These are phyloP conservation scores for rapeseed (Brassica napus) DNA, from an alignment of 345 rosid species.

Conservation along the genomic window Da-Ae NC_063446.1:41254501-41255000, in stretches of 20 bases:
- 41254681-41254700: neutral
- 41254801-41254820: neutral
- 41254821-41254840: neutral
- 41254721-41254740: neutral
- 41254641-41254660: neutral
- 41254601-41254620: conserved; percentile 21
- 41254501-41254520: conserved; percentile 44
- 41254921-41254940: neutral
- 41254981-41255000: neutral
- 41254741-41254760: conserved; percentile 11
- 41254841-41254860: conserved; percentile 6
- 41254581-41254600: neutral
- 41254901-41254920: neutral
- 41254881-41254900: neutral
- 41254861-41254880: neutral
- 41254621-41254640: neutral
- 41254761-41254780: conserved; percentile 12
- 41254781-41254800: conserved; percentile 4
- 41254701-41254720: neutral
- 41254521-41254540: conserved; percentile 53
- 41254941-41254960: neutral
- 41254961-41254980: neutral
- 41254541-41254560: conserved; percentile 78
- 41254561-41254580: conserved; percentile 41
- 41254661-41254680: neutral